A percentile compares a stretch with the other conserved stretches of the same genome.
phyloP scores from a whole-genome alignment of 164 flowering plant species.

The Cinnamomum micranthum region DNA sequence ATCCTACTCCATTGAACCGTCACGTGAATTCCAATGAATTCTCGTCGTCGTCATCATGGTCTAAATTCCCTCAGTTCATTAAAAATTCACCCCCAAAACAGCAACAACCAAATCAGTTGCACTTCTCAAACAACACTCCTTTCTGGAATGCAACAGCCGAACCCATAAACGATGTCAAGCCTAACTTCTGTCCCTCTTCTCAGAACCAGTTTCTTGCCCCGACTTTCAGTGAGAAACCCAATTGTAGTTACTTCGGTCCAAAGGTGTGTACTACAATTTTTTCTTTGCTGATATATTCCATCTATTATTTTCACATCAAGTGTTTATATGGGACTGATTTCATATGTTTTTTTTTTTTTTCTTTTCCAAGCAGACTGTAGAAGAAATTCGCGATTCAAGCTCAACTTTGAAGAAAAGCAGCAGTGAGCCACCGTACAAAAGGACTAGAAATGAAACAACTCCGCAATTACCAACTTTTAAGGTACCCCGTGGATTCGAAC shows the following conservation, averaged over 20 bases:
- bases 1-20: slow-evolving; percentile 12
- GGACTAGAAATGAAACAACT: slow-evolving; percentile 54
- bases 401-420: slow-evolving; percentile 41
- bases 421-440: slow-evolving; percentile 43
- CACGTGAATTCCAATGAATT: slow-evolving; percentile 17
- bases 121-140: slow-evolving; percentile 39
- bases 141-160: slow-evolving; percentile 37
- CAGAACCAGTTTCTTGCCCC: slow-evolving; percentile 25
- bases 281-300: background rate
- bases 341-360: background rate
- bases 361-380: slow-evolving; percentile 14
- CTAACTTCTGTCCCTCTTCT: slow-evolving; percentile 18
- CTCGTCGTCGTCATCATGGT: slow-evolving; percentile 24
- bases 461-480: slow-evolving; percentile 81
- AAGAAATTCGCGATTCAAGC: slow-evolving; percentile 34
- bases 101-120: slow-evolving; percentile 22
- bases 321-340: slow-evolving; percentile 10
- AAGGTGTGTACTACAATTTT: slow-evolving; percentile 32
- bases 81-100: slow-evolving; percentile 27
- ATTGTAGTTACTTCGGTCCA: slow-evolving; percentile 22
- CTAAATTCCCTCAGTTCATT: slow-evolving; percentile 17
- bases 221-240: slow-evolving; percentile 30
- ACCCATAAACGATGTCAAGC: slow-evolving; percentile 11
- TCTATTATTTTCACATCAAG: background rate
- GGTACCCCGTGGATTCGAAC: background rate